These are phyloP conservation scores for Phlebiopsis gigantea DNA, from an alignment of 768 basidiomycete species.

Conservation along the genomic window DNA sequence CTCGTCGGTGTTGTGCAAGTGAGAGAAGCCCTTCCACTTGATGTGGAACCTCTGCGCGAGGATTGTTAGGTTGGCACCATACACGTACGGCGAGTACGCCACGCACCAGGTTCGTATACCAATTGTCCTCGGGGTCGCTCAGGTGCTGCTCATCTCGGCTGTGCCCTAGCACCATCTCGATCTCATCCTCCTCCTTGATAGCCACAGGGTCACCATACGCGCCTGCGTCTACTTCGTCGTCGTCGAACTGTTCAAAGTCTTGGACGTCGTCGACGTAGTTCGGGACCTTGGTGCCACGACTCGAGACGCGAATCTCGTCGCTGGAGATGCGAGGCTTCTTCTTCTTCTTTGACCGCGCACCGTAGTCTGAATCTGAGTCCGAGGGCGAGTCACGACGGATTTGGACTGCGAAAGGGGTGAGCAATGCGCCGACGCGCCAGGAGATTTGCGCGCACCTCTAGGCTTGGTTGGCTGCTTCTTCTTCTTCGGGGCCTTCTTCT, in stretches of 20 bases:
- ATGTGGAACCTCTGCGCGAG: constrained; percentile 84
- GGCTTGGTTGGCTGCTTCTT: constrained; percentile 59
- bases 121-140: constrained; percentile 73
- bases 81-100: neutral
- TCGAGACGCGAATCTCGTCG: constrained; percentile 74
- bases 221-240: constrained; percentile 50
- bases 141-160: constrained; percentile 73
- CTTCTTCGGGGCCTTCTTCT: constrained; percentile 64
- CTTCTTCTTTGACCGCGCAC: constrained; percentile 83
- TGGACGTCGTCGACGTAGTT: constrained; percentile 71
- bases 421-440: constrained; percentile 11
- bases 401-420: constrained; percentile 7
- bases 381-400: constrained; percentile 49
- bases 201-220: constrained; percentile 39
- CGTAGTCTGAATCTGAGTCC: constrained; percentile 86
- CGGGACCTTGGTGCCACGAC: constrained; percentile 72
- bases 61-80: neutral
- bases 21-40: constrained; percentile 99
- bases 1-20: constrained; percentile 99
- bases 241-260: constrained; percentile 76
- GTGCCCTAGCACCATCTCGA: constrained; percentile 88
- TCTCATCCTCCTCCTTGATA: constrained; percentile 68
- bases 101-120: constrained; percentile 80
- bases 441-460: constrained; percentile 42
- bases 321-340: constrained; percentile 51